Conservation (phyloP, 768 basidiomycete species). For the Naganishia vaughanmartiniae region DNA sequence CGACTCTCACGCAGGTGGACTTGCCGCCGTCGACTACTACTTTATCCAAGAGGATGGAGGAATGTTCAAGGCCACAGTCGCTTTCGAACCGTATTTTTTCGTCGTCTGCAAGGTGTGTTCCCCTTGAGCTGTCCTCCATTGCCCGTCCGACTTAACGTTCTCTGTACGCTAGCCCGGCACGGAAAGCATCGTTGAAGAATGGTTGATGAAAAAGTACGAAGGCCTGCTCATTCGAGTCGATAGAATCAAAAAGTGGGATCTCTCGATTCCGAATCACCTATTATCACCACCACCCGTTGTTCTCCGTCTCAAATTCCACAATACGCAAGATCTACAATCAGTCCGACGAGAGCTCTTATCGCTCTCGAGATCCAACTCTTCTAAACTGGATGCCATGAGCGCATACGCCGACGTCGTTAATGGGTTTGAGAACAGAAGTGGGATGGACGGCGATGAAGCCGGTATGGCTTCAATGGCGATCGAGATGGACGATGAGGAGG, state of each 20-base stretch:
- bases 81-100: conserved; percentile 91
- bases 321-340: conserved; percentile 83
- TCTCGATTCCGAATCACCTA: conserved; percentile 80
- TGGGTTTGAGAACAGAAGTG: conserved; percentile 41
- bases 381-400: conserved; percentile 91
- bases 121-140: not conserved
- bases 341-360: conserved; percentile 87
- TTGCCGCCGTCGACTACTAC: conserved; percentile 89
- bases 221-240: conserved; percentile 74
- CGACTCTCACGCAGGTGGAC: conserved; percentile 75
- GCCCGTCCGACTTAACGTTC: conserved; percentile 54
- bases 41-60: conserved; percentile 96
- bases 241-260: conserved; percentile 84
- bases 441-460: conserved; percentile 60
- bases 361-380: conserved; percentile 80
- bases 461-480: conserved; percentile 47
- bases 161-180: conserved; percentile 58
- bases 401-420: conserved; percentile 92
- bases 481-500: conserved; percentile 56
- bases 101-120: conserved; percentile 83
- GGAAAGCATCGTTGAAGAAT: conserved; percentile 89
- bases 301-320: conserved; percentile 83
- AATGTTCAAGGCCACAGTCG: conserved; percentile 90
- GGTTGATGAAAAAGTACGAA: conserved; percentile 89
- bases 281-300: conserved; percentile 89